These are phyloP conservation scores for Geranomyces variabilis DNA, from an alignment of 192 early-diverging fungal species.

Conservation along the genomic window DNA sequence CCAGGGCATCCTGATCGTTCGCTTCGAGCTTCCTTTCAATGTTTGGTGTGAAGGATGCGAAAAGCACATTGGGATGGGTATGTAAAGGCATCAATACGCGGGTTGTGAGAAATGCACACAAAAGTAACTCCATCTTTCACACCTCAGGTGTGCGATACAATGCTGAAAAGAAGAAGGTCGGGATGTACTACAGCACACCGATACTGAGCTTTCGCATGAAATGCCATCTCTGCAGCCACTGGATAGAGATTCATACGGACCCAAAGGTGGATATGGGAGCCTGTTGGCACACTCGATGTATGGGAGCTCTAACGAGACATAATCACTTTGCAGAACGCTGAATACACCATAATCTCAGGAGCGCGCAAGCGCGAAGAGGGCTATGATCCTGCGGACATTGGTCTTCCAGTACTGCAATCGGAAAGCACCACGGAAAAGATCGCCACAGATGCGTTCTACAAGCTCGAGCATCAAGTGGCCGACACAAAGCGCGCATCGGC, in stretches of 20 bases:
- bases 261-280: conserved; percentile 66
- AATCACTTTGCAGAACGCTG: conserved; percentile 55
- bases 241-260: conserved; percentile 93
- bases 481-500: conserved; percentile 58
- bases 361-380: conserved; percentile 77
- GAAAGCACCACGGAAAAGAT: conserved; percentile 47
- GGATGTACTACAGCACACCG: conserved; percentile 83
- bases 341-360: conserved; percentile 71
- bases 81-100: neutral
- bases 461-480: conserved; percentile 61
- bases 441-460: conserved; percentile 50
- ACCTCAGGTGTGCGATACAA: conserved; percentile 83
- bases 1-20: conserved; percentile 84
- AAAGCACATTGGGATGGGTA: conserved; percentile 83
- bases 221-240: conserved; percentile 82
- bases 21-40: conserved; percentile 89
- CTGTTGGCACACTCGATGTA: too few species aligned
- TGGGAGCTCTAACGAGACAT: too few species aligned
- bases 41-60: conserved; percentile 89
- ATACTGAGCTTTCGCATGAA: conserved; percentile 93
- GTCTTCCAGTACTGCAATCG: conserved; percentile 68
- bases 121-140: too few species aligned
- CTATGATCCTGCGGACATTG: conserved; percentile 69
- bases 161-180: conserved; percentile 92
- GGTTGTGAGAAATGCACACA: too few species aligned